Evolutionary conservation across 2,329 filamentous ascomycete genomes (phyloP).

Genomic region (Thielaviopsis ethacetica): DNA sequence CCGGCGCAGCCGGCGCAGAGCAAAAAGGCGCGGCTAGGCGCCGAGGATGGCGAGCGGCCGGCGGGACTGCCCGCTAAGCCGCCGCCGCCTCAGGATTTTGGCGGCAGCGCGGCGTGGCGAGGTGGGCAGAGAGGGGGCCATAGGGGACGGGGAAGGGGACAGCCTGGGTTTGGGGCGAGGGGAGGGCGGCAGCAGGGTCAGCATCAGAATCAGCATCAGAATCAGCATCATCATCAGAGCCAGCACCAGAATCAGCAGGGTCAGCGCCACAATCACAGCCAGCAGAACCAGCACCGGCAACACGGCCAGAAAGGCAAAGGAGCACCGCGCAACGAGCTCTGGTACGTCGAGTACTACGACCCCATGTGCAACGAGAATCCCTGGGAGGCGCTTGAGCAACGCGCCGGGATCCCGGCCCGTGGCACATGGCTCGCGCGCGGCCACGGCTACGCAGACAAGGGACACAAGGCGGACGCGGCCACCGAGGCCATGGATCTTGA

Average conservation of each 20-base stretch:
- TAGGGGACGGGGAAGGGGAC: background rate
- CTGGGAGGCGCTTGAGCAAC: constrained; percentile 43
- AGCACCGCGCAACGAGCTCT: constrained; percentile 20
- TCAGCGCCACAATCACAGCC: background rate
- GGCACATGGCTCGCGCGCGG: constrained; percentile 28
- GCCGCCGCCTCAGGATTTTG: background rate
- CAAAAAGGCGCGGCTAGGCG: constrained; percentile 19
- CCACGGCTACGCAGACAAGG: constrained; percentile 9
- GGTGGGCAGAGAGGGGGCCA: background rate
- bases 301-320: constrained; percentile 1
- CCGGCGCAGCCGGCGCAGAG: background rate
- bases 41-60: background rate
- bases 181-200: too few relatives aligned
- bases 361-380: constrained; percentile 55
- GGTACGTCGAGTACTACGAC: constrained; percentile 55
- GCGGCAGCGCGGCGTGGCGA: background rate
- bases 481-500: background rate
- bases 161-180: background rate
- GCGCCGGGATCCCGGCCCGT: constrained; percentile 24
- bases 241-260: background rate
- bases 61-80: background rate
- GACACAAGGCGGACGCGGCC: background rate
- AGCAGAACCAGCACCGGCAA: background rate
- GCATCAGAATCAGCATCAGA: background rate
- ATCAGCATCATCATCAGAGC: background rate